Percentiles rank a stretch among this genome's conserved stretches.
phyloP scores from a whole-genome alignment of 208 protist species.

The Naegleria lovaniensis region DNA sequence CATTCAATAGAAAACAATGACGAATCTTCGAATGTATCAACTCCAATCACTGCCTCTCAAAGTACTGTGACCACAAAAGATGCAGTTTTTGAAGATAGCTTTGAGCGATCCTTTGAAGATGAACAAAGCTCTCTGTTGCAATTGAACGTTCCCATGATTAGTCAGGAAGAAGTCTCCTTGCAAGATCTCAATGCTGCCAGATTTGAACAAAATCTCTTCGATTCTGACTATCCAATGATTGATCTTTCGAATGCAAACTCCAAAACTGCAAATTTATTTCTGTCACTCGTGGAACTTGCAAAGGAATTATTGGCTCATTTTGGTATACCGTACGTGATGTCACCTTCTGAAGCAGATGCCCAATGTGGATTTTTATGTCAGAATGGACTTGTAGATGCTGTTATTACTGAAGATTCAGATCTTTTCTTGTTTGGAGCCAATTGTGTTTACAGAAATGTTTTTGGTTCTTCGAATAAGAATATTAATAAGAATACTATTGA shows the following conservation, averaged over 20 bases:
- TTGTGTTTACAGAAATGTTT: slow-evolving; percentile 81
- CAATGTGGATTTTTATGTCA: slow-evolving; percentile 78
- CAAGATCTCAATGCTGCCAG: background rate
- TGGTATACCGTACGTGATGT: slow-evolving; percentile 71
- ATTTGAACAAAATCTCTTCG: background rate
- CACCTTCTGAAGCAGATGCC: slow-evolving; percentile 80
- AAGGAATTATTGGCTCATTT: slow-evolving; percentile 66
- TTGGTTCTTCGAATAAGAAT: slow-evolving; percentile 40
- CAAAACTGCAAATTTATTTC: background rate
- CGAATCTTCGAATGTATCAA: no score
- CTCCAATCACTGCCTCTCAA: no score
- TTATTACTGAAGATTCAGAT: slow-evolving; percentile 91
- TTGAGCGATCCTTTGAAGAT: background rate
- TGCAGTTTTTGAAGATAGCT: background rate
- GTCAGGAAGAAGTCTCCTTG: background rate
- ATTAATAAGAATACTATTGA: slow-evolving; percentile 19
- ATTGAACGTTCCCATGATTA: background rate
- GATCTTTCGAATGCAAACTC: background rate
- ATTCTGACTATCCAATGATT: background rate
- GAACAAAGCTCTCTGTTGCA: background rate
- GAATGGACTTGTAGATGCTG: slow-evolving; percentile 73
- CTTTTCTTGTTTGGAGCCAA: slow-evolving; percentile 84
- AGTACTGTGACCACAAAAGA: background rate
- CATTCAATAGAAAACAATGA: background rate
- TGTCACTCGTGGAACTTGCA: background rate